Percentiles rank a stretch among this genome's conserved stretches.
Evolutionary conservation across 2,329 filamentous ascomycete species (phyloP).

Genomic region (Lachnellula hyalina): DNA sequence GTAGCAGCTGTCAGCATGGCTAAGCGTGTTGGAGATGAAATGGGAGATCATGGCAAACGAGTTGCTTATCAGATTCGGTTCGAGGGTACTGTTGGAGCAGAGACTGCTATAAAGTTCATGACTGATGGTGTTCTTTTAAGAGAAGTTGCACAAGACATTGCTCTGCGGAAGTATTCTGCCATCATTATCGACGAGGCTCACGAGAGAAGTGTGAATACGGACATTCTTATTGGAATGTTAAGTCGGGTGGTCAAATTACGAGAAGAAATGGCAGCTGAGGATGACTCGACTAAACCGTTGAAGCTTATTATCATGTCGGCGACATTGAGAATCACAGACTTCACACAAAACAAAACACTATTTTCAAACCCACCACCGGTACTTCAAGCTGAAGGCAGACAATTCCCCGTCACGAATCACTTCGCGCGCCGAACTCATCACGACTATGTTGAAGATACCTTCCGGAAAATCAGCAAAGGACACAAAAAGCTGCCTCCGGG

Average conservation of each 20-base stretch:
- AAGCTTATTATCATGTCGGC: constrained; percentile 99
- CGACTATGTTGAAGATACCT: constrained; percentile 89
- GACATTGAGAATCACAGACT: constrained; percentile 83
- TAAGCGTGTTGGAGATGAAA: constrained; percentile 79
- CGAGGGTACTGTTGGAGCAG: constrained; percentile 71
- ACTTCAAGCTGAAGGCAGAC: constrained; percentile 83
- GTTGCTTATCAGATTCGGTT: constrained; percentile 96
- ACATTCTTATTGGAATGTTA: constrained; percentile 96
- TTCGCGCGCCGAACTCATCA: constrained; percentile 77
- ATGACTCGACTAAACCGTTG: constrained; percentile 66
- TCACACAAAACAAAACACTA: constrained; percentile 75
- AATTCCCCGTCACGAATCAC: constrained; percentile 85
- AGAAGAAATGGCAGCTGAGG: constrained; percentile 66
- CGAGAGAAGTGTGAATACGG: constrained; percentile 94
- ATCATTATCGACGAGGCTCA: constrained; percentile 97
- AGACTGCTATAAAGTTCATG: constrained; percentile 97
- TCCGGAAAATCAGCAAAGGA: constrained; percentile 78
- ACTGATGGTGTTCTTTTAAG: constrained; percentile 93
- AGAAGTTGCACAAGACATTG: constrained; percentile 85
- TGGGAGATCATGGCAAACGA: constrained; percentile 68
- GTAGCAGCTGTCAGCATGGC: constrained; percentile 97
- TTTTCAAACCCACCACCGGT: constrained; percentile 78
- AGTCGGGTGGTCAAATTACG: constrained; percentile 86
- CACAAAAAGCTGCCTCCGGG: constrained; percentile 87
- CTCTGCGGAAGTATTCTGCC: constrained; percentile 82